These are phyloP conservation scores for Penstemon barbatus DNA, from an alignment of 257 asterid genomes.

Conservation along the genomic window DNA sequence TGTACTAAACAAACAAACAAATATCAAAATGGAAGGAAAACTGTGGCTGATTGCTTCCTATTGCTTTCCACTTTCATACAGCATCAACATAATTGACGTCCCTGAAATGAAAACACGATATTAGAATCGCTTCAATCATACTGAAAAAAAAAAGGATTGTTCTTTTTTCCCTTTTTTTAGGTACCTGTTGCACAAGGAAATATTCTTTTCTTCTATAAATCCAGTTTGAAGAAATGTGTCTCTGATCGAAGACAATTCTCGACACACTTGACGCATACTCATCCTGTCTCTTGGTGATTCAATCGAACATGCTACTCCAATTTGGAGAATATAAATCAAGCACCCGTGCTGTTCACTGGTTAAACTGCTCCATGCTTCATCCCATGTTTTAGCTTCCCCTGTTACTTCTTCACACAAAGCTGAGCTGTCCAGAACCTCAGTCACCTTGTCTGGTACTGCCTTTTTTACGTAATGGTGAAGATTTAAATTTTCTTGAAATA, in stretches of 20 bases:
- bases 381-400: constrained; percentile 32
- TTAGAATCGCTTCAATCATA: not conserved
- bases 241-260: constrained; percentile 26
- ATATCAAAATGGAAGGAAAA: not conserved
- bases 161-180: not conserved
- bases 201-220: constrained; percentile 11
- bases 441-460: constrained; percentile 29
- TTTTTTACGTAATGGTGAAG: constrained; percentile 41
- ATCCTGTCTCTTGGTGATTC: constrained; percentile 35
- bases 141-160: too few species aligned
- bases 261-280: constrained; percentile 32
- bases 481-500: constrained; percentile 40
- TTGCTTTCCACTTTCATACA: constrained; percentile 17
- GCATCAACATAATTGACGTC: constrained; percentile 8
- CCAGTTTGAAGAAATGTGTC: not conserved
- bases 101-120: constrained; percentile 18
- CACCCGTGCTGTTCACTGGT: constrained; percentile 22
- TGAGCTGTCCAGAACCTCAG: constrained; percentile 35
- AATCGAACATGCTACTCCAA: constrained; percentile 39
- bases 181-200: constrained; percentile 14
- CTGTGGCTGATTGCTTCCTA: not conserved
- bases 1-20: not conserved
- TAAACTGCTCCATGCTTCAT: constrained; percentile 25
- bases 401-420: constrained; percentile 34
- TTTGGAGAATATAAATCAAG: constrained; percentile 31